These are phyloP conservation scores for Solanum hybrid DNA, from an alignment of 305 asterid genomes.

Conservation along the genomic window DNA sequence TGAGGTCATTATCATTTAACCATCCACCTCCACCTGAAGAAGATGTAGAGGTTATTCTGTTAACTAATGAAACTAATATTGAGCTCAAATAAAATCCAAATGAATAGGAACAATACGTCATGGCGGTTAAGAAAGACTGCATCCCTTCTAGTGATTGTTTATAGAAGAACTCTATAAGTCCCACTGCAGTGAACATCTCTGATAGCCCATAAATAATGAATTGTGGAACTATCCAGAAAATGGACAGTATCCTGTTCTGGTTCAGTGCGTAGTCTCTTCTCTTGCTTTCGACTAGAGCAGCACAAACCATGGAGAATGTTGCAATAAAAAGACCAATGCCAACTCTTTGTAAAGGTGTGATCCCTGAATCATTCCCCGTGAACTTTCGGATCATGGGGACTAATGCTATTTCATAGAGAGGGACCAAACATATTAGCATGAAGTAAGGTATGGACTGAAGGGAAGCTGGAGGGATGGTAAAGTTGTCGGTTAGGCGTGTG, in stretches of 20 bases:
- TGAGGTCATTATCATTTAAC: too few relatives aligned
- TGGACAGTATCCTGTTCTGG: not conserved
- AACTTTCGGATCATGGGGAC: not conserved
- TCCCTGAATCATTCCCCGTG: not conserved
- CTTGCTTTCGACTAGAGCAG: not conserved
- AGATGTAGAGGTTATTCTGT: too few relatives aligned
- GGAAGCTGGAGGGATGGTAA: not conserved
- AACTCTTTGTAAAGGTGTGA: not conserved
- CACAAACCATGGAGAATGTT: not conserved
- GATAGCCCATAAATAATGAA: not conserved
- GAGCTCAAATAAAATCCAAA: not conserved
- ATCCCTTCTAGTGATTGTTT: not conserved
- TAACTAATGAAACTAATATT: too few relatives aligned
- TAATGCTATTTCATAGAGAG: not conserved
- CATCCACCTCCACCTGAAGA: too few relatives aligned
- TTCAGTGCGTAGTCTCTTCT: not conserved
- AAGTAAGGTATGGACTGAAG: not conserved
- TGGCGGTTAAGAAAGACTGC: not conserved
- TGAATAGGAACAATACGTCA: not conserved
- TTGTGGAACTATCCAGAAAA: not conserved
- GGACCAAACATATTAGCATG: not conserved
- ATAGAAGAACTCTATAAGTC: not conserved
- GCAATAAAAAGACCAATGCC: not conserved
- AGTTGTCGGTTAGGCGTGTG: not conserved
- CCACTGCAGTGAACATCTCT: not conserved